A percentile compares a stretch with the other conserved stretches of the same genome.
These are phyloP conservation scores for Metschnikowia similis DNA, from an alignment of 805 yeast genomes.

Conservation along the genomic window DNA sequence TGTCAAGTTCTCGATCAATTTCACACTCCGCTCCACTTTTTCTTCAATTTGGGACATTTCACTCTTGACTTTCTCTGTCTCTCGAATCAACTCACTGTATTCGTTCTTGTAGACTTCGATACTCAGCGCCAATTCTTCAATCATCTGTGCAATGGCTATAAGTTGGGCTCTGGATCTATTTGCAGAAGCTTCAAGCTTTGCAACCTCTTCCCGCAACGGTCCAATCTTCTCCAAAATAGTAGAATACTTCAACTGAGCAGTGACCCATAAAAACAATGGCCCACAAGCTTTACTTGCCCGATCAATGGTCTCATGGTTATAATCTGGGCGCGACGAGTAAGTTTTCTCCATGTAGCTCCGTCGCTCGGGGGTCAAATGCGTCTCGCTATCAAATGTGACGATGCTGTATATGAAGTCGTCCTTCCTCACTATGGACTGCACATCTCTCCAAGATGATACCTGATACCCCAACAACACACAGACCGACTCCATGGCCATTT, in stretches of 20 bases:
- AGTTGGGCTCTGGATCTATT: slow-evolving; percentile 62
- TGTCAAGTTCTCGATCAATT: slow-evolving; percentile 58
- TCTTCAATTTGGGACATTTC: slow-evolving; percentile 62
- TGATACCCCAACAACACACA: slow-evolving; percentile 75
- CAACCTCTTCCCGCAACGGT: slow-evolving; percentile 69
- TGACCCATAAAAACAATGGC: slow-evolving; percentile 83
- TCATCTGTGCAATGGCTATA: slow-evolving; percentile 77
- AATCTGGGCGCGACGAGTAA: slow-evolving; percentile 61
- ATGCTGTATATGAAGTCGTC: slow-evolving; percentile 87
- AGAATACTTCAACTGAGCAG: slow-evolving; percentile 81
- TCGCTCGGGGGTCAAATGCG: slow-evolving; percentile 50
- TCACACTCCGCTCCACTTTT: slow-evolving; percentile 59
- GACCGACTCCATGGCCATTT: slow-evolving; percentile 81
- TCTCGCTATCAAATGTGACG: slow-evolving; percentile 65
- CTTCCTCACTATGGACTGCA: slow-evolving; percentile 69
- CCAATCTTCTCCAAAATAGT: slow-evolving; percentile 64
- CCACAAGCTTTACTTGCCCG: slow-evolving; percentile 96
- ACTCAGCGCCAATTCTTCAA: slow-evolving; percentile 62
- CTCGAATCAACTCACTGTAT: slow-evolving; percentile 74
- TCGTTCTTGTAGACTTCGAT: slow-evolving; percentile 63
- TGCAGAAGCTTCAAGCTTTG: slow-evolving; percentile 54
- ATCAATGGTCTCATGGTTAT: slow-evolving; percentile 67
- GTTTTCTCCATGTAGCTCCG: slow-evolving; percentile 52
- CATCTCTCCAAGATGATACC: slow-evolving; percentile 72
- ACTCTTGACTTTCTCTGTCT: slow-evolving; percentile 66